Evolutionary conservation across 108 stramenopile species (phyloP).

Genomic region (Cylindrotheca closterium): DNA sequence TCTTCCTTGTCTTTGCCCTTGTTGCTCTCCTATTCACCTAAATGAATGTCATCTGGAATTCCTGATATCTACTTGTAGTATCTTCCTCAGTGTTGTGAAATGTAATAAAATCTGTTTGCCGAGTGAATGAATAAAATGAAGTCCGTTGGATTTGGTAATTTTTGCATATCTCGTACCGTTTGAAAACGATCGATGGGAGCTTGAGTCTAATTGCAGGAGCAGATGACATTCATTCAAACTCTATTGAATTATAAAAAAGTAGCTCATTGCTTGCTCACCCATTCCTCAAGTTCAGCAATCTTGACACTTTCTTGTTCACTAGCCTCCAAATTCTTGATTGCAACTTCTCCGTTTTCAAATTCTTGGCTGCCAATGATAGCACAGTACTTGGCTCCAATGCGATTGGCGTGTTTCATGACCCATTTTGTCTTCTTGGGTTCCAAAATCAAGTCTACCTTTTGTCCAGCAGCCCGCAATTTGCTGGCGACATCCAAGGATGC

Average conservation of each 20-base stretch:
- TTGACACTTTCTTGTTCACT: constrained; percentile 41
- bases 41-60: too few relatives aligned
- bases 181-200: background rate
- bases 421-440: constrained; percentile 94
- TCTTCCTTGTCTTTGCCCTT: too few relatives aligned
- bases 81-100: too few relatives aligned
- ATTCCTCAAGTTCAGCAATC: constrained; percentile 3
- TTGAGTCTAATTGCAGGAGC: too few relatives aligned
- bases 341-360: constrained; percentile 78
- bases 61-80: too few relatives aligned
- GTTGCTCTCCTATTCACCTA: too few relatives aligned
- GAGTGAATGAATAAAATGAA: too few relatives aligned
- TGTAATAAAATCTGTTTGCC: background rate
- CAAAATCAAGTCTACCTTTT: constrained; percentile 88
- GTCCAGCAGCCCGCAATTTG: constrained; percentile 68
- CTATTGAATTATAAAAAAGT: too few relatives aligned
- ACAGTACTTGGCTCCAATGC: constrained; percentile 81
- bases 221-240: too few relatives aligned
- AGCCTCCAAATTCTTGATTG: constrained; percentile 71
- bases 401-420: constrained; percentile 95
- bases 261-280: constrained; percentile 7
- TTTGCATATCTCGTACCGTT: constrained; percentile 2
- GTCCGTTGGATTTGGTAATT: background rate
- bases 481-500: constrained; percentile 66
- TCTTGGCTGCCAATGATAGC: constrained; percentile 90